Base-by-base conservation (phyloP, 371 early-diverging fungal genomes). In the Syncephalastrum monosporum region DNA sequence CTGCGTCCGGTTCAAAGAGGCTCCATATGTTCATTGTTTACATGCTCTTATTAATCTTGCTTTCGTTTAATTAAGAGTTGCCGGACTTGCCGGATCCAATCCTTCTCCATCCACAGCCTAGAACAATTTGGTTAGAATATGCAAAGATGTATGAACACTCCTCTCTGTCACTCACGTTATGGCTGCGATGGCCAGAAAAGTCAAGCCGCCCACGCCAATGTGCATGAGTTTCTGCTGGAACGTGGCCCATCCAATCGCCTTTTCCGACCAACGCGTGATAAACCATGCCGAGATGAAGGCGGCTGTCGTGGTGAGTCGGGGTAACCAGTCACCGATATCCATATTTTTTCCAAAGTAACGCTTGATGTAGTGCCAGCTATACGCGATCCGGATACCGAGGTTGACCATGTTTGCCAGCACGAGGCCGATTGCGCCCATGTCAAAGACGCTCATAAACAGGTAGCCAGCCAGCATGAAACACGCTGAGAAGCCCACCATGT, bases 371-470 rank as follows among this genome's bases (percentile, higher is more conserved):
- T 65, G 43, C 81, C 75, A 86, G 54, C 91, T 83, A 75, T 91
- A 93, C 12, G 58, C 50, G 21, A 95, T 91, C 5, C 98, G 85
- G 55, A 93, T 74, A 1, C 68, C 59, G 70, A 97, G 77, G 61
- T 95, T 95, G 19, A 91, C 77, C 66, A 88, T 87, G 65, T 97
- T 97, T 12, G 94, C 93, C 15, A 90, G 29, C 0, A 97, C 84
- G 47, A 97, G 69, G 0, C 96, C 96, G 15, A 79, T 71, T 2
- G 91, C 88, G 8, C 92, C 95, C 56, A 87, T 42, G 1, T 76
- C 63, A 19, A 86, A 60, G 0, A 72, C 24, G 1, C 76, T 62
- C 72, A 91, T 83, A 61, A 89, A 76, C 10, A 87, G 42, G 1
- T 76, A 65, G 2, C 87, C 88, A 21, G 82, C 63, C 3, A 64